Base-by-base conservation (phyloP, 805 yeast species). In the Teunomyces barrocoloradensis region DNA sequence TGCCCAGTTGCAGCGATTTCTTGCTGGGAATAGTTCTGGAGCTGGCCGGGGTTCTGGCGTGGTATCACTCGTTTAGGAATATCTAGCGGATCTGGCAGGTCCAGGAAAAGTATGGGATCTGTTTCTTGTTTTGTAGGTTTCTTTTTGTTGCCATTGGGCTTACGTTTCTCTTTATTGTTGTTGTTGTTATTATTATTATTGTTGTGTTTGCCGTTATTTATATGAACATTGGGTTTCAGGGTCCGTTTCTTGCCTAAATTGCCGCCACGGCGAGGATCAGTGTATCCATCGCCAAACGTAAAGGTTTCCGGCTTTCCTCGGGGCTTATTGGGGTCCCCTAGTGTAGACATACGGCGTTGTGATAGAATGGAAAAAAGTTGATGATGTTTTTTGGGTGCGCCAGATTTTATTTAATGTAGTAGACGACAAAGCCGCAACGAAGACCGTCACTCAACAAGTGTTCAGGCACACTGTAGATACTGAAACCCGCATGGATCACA, bases 371-470 rank as follows among this genome's bases (percentile, higher is more conserved):
- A 20, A 17, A 34, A 34, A n/a, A 27, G 21, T 20, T 28, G 37
- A 15, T 27, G 13, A 18, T 42, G 23, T 32, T 17, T 42, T 21
- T 33, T 11, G 18, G 13, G 28, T 15, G 34, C 34, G 34, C 6
- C 5, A 6, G 11, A 5, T 6, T 6, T 32, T 32, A 32, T 23
- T 21, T 27, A 13, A 61, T 37, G 53, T 64, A 67, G 53, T 78
- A 80, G 1, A 80, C 68, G 3, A 69, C 73, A 55, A 69, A 80
- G 3, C 84, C 84, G 10, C 59, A 48, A 5, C 49, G 48, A n/a
- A 79, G 53, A 3, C 56, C 61, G 1, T 54, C 54, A 6, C 66
- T 57, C 3, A 80, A 57, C 25, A 55, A 29, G 3, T 57, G 56
- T 1, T 59, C 64, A 0, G 67, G 64, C 9, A 80, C 66, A 15